phyloP scores from a whole-genome alignment of 257 asterid species.

The Linderniella brevidens region DNA sequence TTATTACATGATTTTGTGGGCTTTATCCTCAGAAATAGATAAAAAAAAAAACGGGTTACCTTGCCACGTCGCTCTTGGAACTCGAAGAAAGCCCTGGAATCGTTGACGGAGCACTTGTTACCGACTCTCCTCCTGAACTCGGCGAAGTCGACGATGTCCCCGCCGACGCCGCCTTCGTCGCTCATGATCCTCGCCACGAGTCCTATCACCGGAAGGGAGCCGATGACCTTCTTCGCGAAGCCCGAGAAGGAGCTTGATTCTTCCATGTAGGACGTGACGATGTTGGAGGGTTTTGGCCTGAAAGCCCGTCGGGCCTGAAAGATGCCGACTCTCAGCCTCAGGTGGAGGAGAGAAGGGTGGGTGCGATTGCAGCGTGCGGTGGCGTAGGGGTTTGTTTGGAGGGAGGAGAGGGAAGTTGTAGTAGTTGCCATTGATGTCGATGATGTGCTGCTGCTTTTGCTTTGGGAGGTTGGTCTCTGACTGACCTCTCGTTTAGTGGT shows the following conservation, averaged over 20 bases:
- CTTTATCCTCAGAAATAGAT: neutral
- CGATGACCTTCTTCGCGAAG: slow-evolving; percentile 60
- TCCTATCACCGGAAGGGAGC: slow-evolving; percentile 79
- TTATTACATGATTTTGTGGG: too few relatives aligned
- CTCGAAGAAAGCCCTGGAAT: slow-evolving; percentile 69
- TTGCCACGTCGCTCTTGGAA: slow-evolving; percentile 72
- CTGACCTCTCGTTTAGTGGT: too few relatives aligned
- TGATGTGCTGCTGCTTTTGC: too few relatives aligned
- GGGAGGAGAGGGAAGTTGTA: slow-evolving; percentile 24
- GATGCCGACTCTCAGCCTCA: slow-evolving; percentile 9
- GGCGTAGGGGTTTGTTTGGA: slow-evolving; percentile 34
- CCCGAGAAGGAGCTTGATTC: slow-evolving; percentile 59
- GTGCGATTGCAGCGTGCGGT: slow-evolving; percentile 20
- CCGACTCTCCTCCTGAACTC: slow-evolving; percentile 87
- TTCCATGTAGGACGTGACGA: slow-evolving; percentile 64
- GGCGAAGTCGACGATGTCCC: slow-evolving; percentile 70
- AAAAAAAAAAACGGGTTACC: slow-evolving; percentile 17
- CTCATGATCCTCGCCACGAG: slow-evolving; percentile 62
- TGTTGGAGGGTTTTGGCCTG: neutral
- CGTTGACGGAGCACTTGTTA: slow-evolving; percentile 71
- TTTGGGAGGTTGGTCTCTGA: too few relatives aligned
- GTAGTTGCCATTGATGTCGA: too few relatives aligned
- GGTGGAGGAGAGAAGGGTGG: slow-evolving; percentile 28
- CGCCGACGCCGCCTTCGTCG: slow-evolving; percentile 87
- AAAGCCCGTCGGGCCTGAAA: slow-evolving; percentile 16